Conservation (phyloP, 257 asterid species). For the Penstemon newberryi region DNA sequence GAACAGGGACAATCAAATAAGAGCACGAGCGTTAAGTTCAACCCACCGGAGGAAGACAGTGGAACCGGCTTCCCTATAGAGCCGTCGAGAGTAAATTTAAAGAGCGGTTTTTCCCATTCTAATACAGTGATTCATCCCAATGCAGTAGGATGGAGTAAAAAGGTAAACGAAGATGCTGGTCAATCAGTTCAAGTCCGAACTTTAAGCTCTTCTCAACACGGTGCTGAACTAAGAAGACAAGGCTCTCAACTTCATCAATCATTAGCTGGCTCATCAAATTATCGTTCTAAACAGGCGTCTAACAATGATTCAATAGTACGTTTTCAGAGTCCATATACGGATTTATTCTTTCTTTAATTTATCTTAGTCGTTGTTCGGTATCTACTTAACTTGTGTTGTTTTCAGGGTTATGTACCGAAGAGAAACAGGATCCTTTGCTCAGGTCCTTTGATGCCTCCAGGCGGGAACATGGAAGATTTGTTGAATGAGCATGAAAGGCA, state of each 20-base stretch:
- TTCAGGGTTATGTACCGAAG: conserved; percentile 43
- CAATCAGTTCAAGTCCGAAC: conserved; percentile 34
- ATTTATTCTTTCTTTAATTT: not conserved
- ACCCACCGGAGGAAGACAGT: conserved; percentile 38
- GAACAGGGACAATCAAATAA: conserved; percentile 40
- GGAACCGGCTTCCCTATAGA: too few species aligned
- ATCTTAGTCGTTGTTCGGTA: not conserved
- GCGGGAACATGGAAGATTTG: conserved; percentile 64
- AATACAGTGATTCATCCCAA: conserved; percentile 71
- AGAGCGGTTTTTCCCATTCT: conserved; percentile 50
- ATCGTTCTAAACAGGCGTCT: conserved; percentile 27
- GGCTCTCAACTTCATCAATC: conserved; percentile 38
- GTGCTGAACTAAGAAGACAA: conserved; percentile 34
- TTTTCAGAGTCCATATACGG: conserved; percentile 13
- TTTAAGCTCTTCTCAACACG: conserved; percentile 32
- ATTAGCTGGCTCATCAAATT: conserved; percentile 32
- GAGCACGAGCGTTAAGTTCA: conserved; percentile 49
- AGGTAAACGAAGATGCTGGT: conserved; percentile 41
- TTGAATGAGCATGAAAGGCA: conserved; percentile 60
- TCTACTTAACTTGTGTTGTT: conserved; percentile 14
- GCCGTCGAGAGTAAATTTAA: not conserved
- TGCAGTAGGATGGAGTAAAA: conserved; percentile 39
- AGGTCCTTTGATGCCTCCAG: conserved; percentile 59
- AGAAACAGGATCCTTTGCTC: conserved; percentile 52
- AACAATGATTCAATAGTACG: conserved; percentile 42